phyloP scores from a whole-genome alignment of 352 stramenopile species.

The Pythium graminicola region DNA sequence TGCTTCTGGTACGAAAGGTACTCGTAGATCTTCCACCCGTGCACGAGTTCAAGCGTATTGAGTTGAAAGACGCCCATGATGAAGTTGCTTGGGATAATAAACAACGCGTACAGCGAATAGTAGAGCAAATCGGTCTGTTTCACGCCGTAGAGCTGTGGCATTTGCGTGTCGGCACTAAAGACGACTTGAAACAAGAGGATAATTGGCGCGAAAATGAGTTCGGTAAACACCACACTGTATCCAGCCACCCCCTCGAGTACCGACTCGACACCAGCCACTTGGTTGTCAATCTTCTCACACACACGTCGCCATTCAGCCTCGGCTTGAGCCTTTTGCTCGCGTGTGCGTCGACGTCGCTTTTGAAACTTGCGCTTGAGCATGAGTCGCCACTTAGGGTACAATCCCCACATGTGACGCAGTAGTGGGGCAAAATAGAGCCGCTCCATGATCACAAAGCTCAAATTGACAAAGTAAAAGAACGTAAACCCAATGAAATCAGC shows the following conservation, averaged over 20 bases:
- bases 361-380: slow-evolving; percentile 70
- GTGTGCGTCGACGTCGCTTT: slow-evolving; percentile 68
- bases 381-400: slow-evolving; percentile 92
- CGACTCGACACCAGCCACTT: slow-evolving; percentile 91
- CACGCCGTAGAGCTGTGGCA: slow-evolving; percentile 91
- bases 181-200: slow-evolving; percentile 87
- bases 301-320: slow-evolving; percentile 90
- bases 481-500: slow-evolving; percentile 95
- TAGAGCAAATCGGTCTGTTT: slow-evolving; percentile 91
- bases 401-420: slow-evolving; percentile 58
- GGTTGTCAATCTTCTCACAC: slow-evolving; percentile 93
- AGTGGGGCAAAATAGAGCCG: slow-evolving; percentile 92
- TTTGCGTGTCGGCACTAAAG: slow-evolving; percentile 86
- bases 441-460: slow-evolving; percentile 90
- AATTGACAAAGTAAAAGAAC: slow-evolving; percentile 91
- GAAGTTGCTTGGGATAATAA: slow-evolving; percentile 94
- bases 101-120: slow-evolving; percentile 92
- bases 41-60: slow-evolving; percentile 93
- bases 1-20: slow-evolving; percentile 96
- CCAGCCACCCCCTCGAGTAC: slow-evolving; percentile 87
- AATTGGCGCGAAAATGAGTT: slow-evolving; percentile 82
- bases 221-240: slow-evolving; percentile 88
- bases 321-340: slow-evolving; percentile 89
- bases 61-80: slow-evolving; percentile 93
- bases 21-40: slow-evolving; percentile 97